phyloP scores from a whole-genome alignment of 2,329 filamentous ascomycete species.

The Colletotrichum sojae region DNA sequence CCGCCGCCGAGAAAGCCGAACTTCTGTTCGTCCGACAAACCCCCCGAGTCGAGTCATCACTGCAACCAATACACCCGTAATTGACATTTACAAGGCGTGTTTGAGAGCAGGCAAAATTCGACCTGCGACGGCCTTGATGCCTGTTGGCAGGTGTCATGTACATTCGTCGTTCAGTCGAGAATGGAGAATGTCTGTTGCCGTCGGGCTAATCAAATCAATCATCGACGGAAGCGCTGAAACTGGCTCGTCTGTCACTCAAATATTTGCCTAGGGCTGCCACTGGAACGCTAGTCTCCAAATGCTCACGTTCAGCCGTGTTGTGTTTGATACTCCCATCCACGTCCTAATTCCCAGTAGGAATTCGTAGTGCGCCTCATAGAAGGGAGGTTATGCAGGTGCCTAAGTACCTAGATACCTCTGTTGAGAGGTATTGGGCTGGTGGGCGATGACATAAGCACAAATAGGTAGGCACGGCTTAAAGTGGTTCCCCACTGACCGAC shows the following conservation, averaged over 20 bases:
- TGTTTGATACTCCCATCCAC: no score
- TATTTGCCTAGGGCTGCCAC: neutral
- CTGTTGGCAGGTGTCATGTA: constrained; percentile 21
- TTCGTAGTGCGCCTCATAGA: no score
- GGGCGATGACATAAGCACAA: constrained; percentile 26
- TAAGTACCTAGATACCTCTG: no score
- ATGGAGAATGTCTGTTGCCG: neutral
- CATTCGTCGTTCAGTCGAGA: constrained; percentile 7
- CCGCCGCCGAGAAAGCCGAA: constrained; percentile 30
- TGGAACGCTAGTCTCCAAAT: neutral
- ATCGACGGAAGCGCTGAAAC: constrained; percentile 6
- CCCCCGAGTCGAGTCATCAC: constrained; percentile 17
- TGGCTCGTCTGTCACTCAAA: neutral
- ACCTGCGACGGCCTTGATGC: neutral
- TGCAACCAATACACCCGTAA: constrained; percentile 1
- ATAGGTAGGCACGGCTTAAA: constrained; percentile 25
- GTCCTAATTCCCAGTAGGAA: no score
- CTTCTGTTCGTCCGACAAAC: constrained; percentile 17
- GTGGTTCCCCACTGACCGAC: constrained; percentile 33
- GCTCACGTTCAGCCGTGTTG: no score
- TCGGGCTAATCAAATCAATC: neutral
- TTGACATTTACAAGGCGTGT: constrained; percentile 1
- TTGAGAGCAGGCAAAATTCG: constrained; percentile 1
- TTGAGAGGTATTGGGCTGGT: no score
- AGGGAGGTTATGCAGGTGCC: no score